Conservation (phyloP, 1,284 basidiomycete species). For the Stereum hirsutum region DNA sequence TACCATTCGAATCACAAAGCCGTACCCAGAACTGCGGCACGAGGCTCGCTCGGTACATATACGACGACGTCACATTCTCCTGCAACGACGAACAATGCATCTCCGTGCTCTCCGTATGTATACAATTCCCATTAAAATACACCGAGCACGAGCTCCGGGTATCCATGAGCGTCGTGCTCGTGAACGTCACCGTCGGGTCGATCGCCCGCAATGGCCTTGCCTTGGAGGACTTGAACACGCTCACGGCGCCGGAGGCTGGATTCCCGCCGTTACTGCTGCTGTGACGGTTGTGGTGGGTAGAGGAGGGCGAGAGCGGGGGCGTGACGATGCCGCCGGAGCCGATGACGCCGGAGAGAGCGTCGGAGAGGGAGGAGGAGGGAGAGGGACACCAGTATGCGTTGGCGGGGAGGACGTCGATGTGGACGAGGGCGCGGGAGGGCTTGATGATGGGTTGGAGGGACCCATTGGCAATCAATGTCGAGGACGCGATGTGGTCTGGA, state of each 20-base stretch:
- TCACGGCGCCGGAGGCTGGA: conserved; percentile 5
- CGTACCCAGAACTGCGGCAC: conserved; percentile 53
- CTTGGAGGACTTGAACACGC: conserved; percentile 24
- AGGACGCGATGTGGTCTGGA: conserved; percentile 7
- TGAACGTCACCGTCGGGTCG: conserved; percentile 55
- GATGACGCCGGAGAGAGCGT: background rate
- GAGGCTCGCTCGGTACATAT: conserved; percentile 47
- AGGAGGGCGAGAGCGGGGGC: conserved; percentile 13
- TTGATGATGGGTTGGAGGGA: conserved; percentile 7
- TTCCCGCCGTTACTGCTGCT: background rate
- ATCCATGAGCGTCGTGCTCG: conserved; percentile 30
- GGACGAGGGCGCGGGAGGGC: conserved; percentile 35
- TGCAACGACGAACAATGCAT: conserved; percentile 20
- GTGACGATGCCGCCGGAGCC: background rate
- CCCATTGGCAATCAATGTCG: too few relatives aligned
- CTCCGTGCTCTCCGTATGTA: conserved; percentile 39
- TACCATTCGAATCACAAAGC: conserved; percentile 42
- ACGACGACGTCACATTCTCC: conserved; percentile 23
- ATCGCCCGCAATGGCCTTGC: conserved; percentile 46
- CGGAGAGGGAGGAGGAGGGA: conserved; percentile 6
- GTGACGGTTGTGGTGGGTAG: conserved; percentile 17
- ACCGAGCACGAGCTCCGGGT: conserved; percentile 49
- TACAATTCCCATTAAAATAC: conserved; percentile 32
- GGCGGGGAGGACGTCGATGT: conserved; percentile 48
- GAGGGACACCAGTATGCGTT: conserved; percentile 12